These are phyloP conservation scores for Chlorella vulgaris DNA, from an alignment of 139 green algal species.

Conservation along the genomic window DNA sequence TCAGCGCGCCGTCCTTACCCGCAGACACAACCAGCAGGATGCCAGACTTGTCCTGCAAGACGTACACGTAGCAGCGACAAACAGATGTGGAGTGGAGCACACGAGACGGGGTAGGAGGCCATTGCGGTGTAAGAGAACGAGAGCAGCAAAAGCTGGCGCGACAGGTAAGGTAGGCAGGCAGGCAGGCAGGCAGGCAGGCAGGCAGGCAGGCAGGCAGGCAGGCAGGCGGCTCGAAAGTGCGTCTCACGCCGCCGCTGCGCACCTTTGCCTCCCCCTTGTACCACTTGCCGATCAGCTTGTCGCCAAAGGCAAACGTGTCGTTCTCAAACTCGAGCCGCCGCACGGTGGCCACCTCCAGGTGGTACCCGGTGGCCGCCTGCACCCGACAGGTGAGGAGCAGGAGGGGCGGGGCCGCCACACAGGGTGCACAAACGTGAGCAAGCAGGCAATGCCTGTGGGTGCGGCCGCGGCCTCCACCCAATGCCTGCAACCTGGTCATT, in stretches of 20 bases:
- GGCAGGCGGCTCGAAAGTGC: neutral
- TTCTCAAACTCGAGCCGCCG: constrained; percentile 94
- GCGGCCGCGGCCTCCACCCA: too few relatives aligned
- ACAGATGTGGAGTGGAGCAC: too few relatives aligned
- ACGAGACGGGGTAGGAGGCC: too few relatives aligned
- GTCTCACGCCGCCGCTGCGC: neutral
- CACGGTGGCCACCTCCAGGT: constrained; percentile 91
- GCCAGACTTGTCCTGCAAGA: constrained; percentile 84
- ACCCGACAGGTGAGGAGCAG: neutral
- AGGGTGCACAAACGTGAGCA: too few relatives aligned
- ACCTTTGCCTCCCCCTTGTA: constrained; percentile 64
- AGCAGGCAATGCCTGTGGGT: too few relatives aligned
- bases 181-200: neutral
- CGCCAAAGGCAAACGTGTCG: constrained; percentile 93
- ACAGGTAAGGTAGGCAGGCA: neutral
- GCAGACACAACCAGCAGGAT: constrained; percentile 94
- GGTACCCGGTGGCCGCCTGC: constrained; percentile 78
- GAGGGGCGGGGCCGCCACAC: too few relatives aligned
- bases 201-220: neutral
- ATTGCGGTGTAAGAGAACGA: neutral
- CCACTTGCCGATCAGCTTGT: constrained; percentile 88
- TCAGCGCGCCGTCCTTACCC: constrained; percentile 93
- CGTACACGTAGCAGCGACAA: neutral
- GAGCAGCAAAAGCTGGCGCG: neutral
- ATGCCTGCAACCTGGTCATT: neutral